A percentile compares a stretch with the other conserved stretches of the same genome.
phyloP scores from a whole-genome alignment of 495 filamentous ascomycete species.

The Penicillium pulvis region DNA sequence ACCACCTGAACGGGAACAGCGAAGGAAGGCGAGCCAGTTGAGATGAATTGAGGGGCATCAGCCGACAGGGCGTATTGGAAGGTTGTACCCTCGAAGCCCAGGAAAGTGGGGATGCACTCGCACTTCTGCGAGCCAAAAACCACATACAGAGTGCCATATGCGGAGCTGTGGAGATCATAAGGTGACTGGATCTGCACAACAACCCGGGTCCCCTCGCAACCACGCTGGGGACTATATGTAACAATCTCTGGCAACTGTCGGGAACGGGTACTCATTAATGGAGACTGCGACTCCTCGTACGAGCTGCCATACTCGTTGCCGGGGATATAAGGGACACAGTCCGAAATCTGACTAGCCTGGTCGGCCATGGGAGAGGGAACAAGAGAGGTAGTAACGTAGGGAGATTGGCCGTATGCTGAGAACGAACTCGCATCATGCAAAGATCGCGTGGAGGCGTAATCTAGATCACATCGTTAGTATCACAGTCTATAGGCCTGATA shows the following conservation, averaged over 20 bases:
- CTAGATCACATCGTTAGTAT: conserved; percentile 20
- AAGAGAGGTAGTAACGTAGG: conserved; percentile 46
- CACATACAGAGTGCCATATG: conserved; percentile 60
- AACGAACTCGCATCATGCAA: conserved; percentile 50
- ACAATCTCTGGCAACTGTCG: conserved; percentile 58
- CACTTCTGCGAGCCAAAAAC: conserved; percentile 75
- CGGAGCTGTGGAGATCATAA: conserved; percentile 66
- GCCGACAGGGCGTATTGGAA: conserved; percentile 74
- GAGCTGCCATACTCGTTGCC: conserved; percentile 46
- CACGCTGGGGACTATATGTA: conserved; percentile 67
- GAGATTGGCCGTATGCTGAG: conserved; percentile 44
- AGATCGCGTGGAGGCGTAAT: conserved; percentile 47
- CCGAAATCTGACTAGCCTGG: conserved; percentile 48
- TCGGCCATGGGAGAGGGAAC: conserved; percentile 50
- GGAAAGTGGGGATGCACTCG: conserved; percentile 61
- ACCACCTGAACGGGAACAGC: conserved; percentile 73
- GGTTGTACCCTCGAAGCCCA: conserved; percentile 56
- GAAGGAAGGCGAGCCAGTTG: conserved; percentile 65
- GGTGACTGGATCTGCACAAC: conserved; percentile 71
- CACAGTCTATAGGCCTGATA: background rate
- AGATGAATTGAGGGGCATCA: conserved; percentile 69
- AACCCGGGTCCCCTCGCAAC: conserved; percentile 67
- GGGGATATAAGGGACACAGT: conserved; percentile 48
- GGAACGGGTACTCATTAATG: conserved; percentile 35
- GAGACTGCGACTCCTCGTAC: conserved; percentile 48